phyloP scores from a whole-genome alignment of 176 grass and related monocot species.

The Musa acuminata region DNA sequence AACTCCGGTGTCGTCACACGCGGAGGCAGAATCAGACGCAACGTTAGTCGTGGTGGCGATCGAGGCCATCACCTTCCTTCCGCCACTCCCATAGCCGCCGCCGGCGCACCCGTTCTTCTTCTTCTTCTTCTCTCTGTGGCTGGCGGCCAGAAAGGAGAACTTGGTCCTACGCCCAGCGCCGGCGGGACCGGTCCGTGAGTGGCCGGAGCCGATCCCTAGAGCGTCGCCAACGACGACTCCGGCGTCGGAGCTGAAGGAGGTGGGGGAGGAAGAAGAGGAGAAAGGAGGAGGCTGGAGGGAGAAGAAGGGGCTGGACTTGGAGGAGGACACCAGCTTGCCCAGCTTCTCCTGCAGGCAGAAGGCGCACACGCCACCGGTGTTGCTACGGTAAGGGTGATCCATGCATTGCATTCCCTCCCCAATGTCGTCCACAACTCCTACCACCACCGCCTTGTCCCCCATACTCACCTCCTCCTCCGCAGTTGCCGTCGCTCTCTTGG shows the following conservation, averaged over 20 bases:
- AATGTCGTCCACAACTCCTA: conserved; percentile 12
- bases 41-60: not conserved
- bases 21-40: conserved; percentile 4
- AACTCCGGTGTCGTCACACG: not conserved
- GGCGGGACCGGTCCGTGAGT: conserved; percentile 5
- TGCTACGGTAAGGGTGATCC: conserved; percentile 79
- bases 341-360: conserved; percentile 99
- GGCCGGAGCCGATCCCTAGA: conserved; percentile 1
- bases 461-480: conserved; percentile 2
- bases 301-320: conserved; percentile 75
- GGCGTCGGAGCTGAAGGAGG: conserved; percentile 20
- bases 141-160: not conserved
- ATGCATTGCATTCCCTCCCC: conserved; percentile 58
- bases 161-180: not conserved
- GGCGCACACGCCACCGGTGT: conserved; percentile 76
- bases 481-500: not conserved
- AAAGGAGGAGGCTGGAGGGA: conserved; percentile 44
- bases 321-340: conserved; percentile 82
- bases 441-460: conserved; percentile 14
- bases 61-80: conserved; percentile 16
- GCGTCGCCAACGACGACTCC: conserved; percentile 6
- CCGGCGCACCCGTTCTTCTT: not conserved
- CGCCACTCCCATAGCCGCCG: not conserved
- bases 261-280: conserved; percentile 37
- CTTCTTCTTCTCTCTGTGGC: not conserved